phyloP scores from a whole-genome alignment of 2,329 filamentous ascomycete species.

The Coniochaeta sp. region DNA sequence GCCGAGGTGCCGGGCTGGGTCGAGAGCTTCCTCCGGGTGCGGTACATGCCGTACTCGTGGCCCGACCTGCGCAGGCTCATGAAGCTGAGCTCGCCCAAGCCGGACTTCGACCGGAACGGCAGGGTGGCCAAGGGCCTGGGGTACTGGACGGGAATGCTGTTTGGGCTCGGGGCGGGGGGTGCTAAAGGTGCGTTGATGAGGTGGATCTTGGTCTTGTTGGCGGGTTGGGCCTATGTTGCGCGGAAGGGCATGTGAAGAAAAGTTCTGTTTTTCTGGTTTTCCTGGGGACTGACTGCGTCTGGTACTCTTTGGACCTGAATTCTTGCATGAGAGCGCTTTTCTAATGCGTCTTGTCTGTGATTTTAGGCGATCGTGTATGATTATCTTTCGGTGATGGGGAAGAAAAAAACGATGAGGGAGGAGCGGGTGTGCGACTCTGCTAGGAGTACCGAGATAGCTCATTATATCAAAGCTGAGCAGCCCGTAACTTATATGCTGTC shows the following conservation, averaged over 20 bases:
- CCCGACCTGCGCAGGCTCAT: conserved; percentile 35
- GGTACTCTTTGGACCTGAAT: no score
- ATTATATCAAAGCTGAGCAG: neutral
- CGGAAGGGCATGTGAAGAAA: neutral
- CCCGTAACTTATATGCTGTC: no score
- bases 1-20: conserved; percentile 60
- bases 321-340: neutral
- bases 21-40: conserved; percentile 57
- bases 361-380: neutral
- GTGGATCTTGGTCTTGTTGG: conserved; percentile 39
- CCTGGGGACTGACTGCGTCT: neutral
- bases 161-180: conserved; percentile 42
- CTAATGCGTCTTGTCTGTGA: neutral
- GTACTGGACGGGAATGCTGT: conserved; percentile 46
- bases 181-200: conserved; percentile 42
- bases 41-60: conserved; percentile 57
- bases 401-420: neutral
- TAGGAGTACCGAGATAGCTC: neutral
- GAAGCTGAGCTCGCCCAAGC: conserved; percentile 34
- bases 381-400: neutral
- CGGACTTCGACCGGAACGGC: conserved; percentile 57
- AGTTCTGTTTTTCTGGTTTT: neutral
- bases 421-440: neutral
- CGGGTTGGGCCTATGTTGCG: conserved; percentile 21
- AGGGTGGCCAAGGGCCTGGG: conserved; percentile 38